Conservation (phyloP, 345 rosid genomes). For the Eucalyptus erythrocorys region DNA sequence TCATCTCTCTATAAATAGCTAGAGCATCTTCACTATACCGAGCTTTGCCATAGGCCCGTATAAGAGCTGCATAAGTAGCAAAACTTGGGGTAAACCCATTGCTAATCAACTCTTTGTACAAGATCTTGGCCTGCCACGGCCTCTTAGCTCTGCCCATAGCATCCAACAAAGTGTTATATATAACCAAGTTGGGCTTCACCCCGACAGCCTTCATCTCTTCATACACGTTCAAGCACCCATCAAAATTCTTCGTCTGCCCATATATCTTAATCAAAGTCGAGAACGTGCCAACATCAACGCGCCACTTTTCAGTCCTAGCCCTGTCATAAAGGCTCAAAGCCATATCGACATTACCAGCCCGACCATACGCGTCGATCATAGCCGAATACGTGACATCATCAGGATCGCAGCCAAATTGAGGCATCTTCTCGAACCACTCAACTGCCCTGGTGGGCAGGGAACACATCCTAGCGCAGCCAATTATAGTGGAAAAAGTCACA, state of each 20-base stretch:
- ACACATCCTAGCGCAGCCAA: constrained; percentile 63
- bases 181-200: constrained; percentile 53
- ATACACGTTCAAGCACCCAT: constrained; percentile 86
- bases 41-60: constrained; percentile 77
- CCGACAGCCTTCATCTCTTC: constrained; percentile 91
- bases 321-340: constrained; percentile 87
- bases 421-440: constrained; percentile 93
- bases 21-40: constrained; percentile 77
- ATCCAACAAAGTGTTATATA: constrained; percentile 68
- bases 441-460: constrained; percentile 49
- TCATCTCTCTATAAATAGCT: constrained; percentile 62
- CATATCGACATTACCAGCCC: constrained; percentile 59
- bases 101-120: constrained; percentile 56
- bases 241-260: constrained; percentile 50
- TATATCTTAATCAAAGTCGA: constrained; percentile 68
- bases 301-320: constrained; percentile 83
- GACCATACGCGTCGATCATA: constrained; percentile 84
- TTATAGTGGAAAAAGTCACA: constrained; percentile 60
- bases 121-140: constrained; percentile 81
- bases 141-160: constrained; percentile 93
- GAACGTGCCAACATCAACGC: constrained; percentile 47
- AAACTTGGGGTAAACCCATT: constrained; percentile 52
- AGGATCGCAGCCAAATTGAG: constrained; percentile 45
- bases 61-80: constrained; percentile 56
- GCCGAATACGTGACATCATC: constrained; percentile 53